phyloP scores from a whole-genome alignment of 306 rosid genomes.

The Acacia melanoxylon region DNA sequence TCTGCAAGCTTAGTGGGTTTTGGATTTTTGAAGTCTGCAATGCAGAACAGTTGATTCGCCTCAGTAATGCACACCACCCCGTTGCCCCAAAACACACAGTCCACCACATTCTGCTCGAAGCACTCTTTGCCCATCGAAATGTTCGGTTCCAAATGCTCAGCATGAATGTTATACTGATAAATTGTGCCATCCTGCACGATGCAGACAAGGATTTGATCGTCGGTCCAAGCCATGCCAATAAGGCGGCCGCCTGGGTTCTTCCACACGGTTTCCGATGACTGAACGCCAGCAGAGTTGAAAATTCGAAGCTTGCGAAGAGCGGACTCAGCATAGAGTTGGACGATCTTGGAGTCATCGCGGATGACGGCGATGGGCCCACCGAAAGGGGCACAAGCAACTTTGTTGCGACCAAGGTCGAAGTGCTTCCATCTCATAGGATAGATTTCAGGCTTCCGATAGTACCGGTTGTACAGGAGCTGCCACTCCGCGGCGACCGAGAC shows the following conservation, averaged over 20 bases:
- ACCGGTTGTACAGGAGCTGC: conserved; percentile 95
- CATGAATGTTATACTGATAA: conserved; percentile 71
- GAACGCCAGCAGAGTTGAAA: conserved; percentile 74
- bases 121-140: conserved; percentile 83
- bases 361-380: conserved; percentile 93
- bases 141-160: conserved; percentile 64
- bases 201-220: conserved; percentile 76
- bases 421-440: conserved; percentile 78
- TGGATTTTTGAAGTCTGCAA: conserved; percentile 74
- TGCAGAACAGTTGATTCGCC: conserved; percentile 58
- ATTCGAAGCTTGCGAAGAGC: conserved; percentile 94
- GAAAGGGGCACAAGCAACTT: conserved; percentile 88
- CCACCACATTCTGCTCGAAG: conserved; percentile 84
- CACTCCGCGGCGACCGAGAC: conserved; percentile 98
- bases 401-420: conserved; percentile 84
- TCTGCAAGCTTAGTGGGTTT: conserved; percentile 64
- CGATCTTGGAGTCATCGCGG: conserved; percentile 98
- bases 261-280: conserved; percentile 79
- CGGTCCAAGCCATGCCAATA: conserved; percentile 83
- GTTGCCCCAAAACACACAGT: conserved; percentile 85
- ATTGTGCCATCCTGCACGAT: conserved; percentile 93
- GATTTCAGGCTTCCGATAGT: conserved; percentile 85
- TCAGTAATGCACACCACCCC: conserved; percentile 87
- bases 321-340: conserved; percentile 92
- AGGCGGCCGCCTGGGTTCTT: conserved; percentile 82